Percentiles rank a stretch among this genome's conserved stretches.
Conservation (phyloP, 345 rosid species). For the Lumnitzera littorea region DNA sequence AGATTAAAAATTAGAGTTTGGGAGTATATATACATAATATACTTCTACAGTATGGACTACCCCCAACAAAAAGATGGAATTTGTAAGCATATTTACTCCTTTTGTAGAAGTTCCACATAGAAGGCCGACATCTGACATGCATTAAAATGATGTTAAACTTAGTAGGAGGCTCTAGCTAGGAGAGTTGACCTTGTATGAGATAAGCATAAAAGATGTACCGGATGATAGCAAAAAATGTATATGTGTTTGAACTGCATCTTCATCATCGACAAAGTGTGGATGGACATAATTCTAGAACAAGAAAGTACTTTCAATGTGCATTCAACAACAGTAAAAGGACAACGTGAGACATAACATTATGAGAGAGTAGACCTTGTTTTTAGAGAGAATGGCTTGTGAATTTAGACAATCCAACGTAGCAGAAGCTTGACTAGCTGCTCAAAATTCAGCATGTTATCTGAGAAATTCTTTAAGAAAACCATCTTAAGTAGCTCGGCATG, state of each 20-base stretch:
- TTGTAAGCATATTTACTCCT: background rate
- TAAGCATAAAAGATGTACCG: conserved; percentile 39
- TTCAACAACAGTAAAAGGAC: too few species aligned
- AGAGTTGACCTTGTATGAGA: background rate
- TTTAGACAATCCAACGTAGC: conserved; percentile 88
- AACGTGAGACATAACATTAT: too few species aligned
- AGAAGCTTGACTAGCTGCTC: conserved; percentile 71
- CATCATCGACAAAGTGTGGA: conserved; percentile 56
- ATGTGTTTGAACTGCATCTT: conserved; percentile 65
- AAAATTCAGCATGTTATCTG: conserved; percentile 60
- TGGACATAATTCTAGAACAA: conserved; percentile 63
- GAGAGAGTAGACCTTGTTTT: conserved; percentile 45
- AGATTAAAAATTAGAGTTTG: background rate
- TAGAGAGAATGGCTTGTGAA: conserved; percentile 76
- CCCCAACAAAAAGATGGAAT: background rate
- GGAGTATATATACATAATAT: background rate
- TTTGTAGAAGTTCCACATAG: too few species aligned
- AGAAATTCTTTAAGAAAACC: conserved; percentile 56
- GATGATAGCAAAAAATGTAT: conserved; percentile 76
- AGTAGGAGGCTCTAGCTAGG: background rate
- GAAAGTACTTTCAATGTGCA: background rate
- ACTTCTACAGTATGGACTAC: background rate
- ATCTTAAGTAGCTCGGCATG: conserved; percentile 75
- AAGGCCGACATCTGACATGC: too few species aligned
- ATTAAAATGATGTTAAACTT: too few species aligned